Conservation (phyloP, 2,329 filamentous ascomycete genomes). For the Penicillium brasilianum region DNA sequence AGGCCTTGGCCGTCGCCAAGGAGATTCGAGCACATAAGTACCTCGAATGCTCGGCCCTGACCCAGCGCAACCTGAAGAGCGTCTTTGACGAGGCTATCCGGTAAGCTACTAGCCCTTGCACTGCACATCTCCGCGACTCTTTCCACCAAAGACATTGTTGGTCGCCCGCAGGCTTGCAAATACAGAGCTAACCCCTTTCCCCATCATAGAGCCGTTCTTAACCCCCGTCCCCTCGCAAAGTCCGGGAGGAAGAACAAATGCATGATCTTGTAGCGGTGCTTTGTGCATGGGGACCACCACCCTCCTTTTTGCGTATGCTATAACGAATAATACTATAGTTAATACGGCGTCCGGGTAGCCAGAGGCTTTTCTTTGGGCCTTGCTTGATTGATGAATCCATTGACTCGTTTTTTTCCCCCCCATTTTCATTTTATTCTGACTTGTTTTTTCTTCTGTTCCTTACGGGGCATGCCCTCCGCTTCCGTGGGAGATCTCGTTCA, state of each 20-base stretch:
- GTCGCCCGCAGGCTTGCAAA: neutral
- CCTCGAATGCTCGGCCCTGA: conserved; percentile 95
- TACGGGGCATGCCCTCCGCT: neutral
- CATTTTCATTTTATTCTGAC: conserved; percentile 15
- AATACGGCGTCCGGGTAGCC: conserved; percentile 44
- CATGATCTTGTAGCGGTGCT: conserved; percentile 48
- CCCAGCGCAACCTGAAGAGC: conserved; percentile 95
- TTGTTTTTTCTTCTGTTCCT: conserved; percentile 12
- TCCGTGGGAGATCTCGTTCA: neutral
- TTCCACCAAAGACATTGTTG: too few relatives aligned
- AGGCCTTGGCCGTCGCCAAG: conserved; percentile 85
- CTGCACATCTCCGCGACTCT: neutral
- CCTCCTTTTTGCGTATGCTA: conserved; percentile 35
- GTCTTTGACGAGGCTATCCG: conserved; percentile 98
- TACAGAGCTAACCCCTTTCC: conserved; percentile 5
- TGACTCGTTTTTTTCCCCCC: conserved; percentile 28
- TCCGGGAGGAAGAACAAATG: conserved; percentile 53
- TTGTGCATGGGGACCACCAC: conserved; percentile 21
- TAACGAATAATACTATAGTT: conserved; percentile 45
- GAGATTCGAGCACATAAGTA: conserved; percentile 98
- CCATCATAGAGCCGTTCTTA: conserved; percentile 51
- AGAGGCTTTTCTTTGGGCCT: conserved; percentile 29
- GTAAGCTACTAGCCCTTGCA: conserved; percentile 58
- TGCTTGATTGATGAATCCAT: conserved; percentile 35
- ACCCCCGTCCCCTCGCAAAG: conserved; percentile 52